Conservation (phyloP, 495 filamentous ascomycete genomes). For the Aspergillus diversus region DNA sequence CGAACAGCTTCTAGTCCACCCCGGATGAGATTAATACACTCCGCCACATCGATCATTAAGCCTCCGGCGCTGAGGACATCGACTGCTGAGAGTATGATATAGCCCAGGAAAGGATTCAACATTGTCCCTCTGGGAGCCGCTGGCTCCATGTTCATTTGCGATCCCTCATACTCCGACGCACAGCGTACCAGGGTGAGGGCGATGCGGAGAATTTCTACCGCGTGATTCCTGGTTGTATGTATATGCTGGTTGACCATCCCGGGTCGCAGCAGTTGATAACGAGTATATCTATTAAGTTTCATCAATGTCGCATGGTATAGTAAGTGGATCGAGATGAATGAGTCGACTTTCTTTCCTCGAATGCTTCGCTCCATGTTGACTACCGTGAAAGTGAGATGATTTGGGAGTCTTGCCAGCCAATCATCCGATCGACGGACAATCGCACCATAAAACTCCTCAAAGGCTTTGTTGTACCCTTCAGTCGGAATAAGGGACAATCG, state of each 20-base stretch:
- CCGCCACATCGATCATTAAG: constrained; percentile 35
- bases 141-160: constrained; percentile 26
- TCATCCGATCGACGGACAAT: constrained; percentile 53
- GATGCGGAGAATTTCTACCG: constrained; percentile 45
- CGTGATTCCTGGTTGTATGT: constrained; percentile 45
- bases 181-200: constrained; percentile 33
- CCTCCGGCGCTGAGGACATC: constrained; percentile 51
- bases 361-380: constrained; percentile 55
- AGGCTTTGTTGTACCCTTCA: constrained; percentile 43
- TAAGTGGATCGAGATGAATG: constrained; percentile 62
- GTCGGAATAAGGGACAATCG: constrained; percentile 54
- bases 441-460: constrained; percentile 54
- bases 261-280: constrained; percentile 37
- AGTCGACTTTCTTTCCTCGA: constrained; percentile 48
- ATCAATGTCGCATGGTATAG: constrained; percentile 63
- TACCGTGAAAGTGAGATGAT: constrained; percentile 49
- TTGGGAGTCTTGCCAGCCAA: constrained; percentile 51
- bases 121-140: constrained; percentile 20
- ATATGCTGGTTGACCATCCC: constrained; percentile 40
- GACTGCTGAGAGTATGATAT: constrained; percentile 48
- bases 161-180: constrained; percentile 26
- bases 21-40: constrained; percentile 50
- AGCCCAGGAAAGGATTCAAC: constrained; percentile 49
- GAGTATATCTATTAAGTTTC: constrained; percentile 64
- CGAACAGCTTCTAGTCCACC: constrained; percentile 44